Percentiles rank a stretch among this genome's conserved stretches.
Evolutionary conservation across 2,329 filamentous ascomycete genomes (phyloP).

Genomic region (Aphanoascus verrucosus): DNA sequence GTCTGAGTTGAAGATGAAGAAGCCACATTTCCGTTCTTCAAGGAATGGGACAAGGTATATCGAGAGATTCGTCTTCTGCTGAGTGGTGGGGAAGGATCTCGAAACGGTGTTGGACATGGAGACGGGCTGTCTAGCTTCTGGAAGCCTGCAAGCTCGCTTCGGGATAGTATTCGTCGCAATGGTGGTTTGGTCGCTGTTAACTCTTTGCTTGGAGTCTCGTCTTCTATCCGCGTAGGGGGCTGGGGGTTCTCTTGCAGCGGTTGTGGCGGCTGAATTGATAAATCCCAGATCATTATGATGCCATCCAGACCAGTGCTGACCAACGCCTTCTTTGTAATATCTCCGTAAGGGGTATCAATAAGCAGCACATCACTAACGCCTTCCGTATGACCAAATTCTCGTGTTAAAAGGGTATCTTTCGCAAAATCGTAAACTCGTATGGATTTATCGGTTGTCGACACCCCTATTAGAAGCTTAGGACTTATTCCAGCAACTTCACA

Average conservation of each 20-base stretch:
- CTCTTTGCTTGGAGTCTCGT: slow-evolving; percentile 37
- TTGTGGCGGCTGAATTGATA: slow-evolving; percentile 27
- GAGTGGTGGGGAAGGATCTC: slow-evolving; percentile 41
- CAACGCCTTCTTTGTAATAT: slow-evolving; percentile 41
- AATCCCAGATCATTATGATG: slow-evolving; percentile 68
- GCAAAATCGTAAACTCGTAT: slow-evolving; percentile 77
- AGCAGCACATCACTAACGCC: slow-evolving; percentile 78
- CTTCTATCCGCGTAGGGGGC: slow-evolving; percentile 25
- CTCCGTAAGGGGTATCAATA: slow-evolving; percentile 41
- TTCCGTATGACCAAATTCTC: slow-evolving; percentile 92
- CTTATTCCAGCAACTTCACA: slow-evolving; percentile 45
- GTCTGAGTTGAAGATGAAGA: slow-evolving; percentile 25
- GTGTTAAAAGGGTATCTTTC: slow-evolving; percentile 64
- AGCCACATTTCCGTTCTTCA: slow-evolving; percentile 21
- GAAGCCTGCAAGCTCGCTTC: slow-evolving; percentile 75
- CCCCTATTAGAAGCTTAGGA: slow-evolving; percentile 63
- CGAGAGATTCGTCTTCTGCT: slow-evolving; percentile 48
- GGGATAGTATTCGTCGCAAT: slow-evolving; percentile 73
- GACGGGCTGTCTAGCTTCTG: slow-evolving; percentile 40
- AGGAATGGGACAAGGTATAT: slow-evolving; percentile 33
- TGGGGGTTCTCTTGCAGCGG: slow-evolving; percentile 22
- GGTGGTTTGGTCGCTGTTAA: slow-evolving; percentile 55
- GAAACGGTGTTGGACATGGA: slow-evolving; percentile 32
- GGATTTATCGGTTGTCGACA: slow-evolving; percentile 92
- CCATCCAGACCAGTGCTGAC: slow-evolving; percentile 70